Evolutionary conservation across 23 red algal species (phyloP).

Genomic region (Gracilariopsis chorda): DNA sequence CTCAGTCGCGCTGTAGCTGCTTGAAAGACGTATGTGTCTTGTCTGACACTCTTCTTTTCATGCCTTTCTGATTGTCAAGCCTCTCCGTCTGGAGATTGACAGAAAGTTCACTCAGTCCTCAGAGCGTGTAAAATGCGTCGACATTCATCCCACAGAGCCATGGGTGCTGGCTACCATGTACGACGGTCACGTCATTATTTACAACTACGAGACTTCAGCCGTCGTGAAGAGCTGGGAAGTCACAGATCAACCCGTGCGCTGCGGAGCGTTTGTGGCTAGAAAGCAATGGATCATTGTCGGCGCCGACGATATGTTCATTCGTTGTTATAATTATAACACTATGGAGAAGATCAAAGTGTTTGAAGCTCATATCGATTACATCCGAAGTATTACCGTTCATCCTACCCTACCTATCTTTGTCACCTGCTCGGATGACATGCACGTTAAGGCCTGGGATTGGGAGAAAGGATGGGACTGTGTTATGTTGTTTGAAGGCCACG

Average conservation of each 20-base stretch:
- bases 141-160: conserved; percentile 97
- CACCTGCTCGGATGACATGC: conserved; percentile 96
- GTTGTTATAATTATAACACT: conserved; percentile 99
- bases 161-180: conserved; percentile 96
- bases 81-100: conserved; percentile 83
- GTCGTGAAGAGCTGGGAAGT: conserved; percentile 95
- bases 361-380: conserved; percentile 97
- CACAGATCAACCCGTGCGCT: conserved; percentile 94
- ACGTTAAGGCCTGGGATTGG: conserved; percentile 99
- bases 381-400: conserved; percentile 87
- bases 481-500: conserved; percentile 95
- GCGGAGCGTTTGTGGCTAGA: conserved; percentile 79
- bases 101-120: conserved; percentile 79
- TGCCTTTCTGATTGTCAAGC: too few relatives aligned
- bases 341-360: conserved; percentile 97
- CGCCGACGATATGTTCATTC: conserved; percentile 92
- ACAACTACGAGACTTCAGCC: conserved; percentile 75
- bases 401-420: conserved; percentile 90
- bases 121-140: conserved; percentile 98
- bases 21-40: too few relatives aligned
- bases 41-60: too few relatives aligned
- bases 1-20: too few relatives aligned
- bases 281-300: conserved; percentile 98
- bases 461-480: conserved; percentile 91
- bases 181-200: conserved; percentile 89